These are phyloP conservation scores for Cyberlindnera subsufficiens DNA, from an alignment of 805 yeast genomes.

Conservation along the genomic window DNA sequence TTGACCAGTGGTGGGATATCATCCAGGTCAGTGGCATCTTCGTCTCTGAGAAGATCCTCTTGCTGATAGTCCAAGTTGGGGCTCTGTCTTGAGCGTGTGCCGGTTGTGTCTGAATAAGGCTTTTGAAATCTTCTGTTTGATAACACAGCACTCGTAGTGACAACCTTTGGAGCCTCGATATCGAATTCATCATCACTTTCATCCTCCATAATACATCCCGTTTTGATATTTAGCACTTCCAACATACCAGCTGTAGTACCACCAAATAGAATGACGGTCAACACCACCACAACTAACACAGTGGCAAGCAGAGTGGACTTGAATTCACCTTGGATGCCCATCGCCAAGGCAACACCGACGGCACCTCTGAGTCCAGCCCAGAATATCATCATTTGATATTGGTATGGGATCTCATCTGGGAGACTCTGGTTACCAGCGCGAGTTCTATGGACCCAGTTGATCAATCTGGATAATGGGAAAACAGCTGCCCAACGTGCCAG, in stretches of 20 bases:
- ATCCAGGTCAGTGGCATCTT: slow-evolving; percentile 17
- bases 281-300: slow-evolving; percentile 90
- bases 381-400: slow-evolving; percentile 96
- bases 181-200: slow-evolving; percentile 95
- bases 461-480: slow-evolving; percentile 81
- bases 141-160: slow-evolving; percentile 12
- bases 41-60: slow-evolving; percentile 21
- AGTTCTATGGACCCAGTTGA: slow-evolving; percentile 72
- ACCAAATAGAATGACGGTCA: slow-evolving; percentile 94
- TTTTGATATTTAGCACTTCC: slow-evolving; percentile 86
- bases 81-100: slow-evolving; percentile 14
- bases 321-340: slow-evolving; percentile 94
- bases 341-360: slow-evolving; percentile 97
- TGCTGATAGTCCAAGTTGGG: slow-evolving; percentile 16
- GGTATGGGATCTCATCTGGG: slow-evolving; percentile 89
- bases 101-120: slow-evolving; percentile 25
- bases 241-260: slow-evolving; percentile 99
- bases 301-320: slow-evolving; percentile 88
- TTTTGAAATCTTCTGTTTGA: slow-evolving; percentile 14
- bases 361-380: slow-evolving; percentile 99
- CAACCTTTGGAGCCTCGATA: slow-evolving; percentile 58
- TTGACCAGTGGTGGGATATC: slow-evolving; percentile 21
- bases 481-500: slow-evolving; percentile 96
- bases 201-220: slow-evolving; percentile 81
- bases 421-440: slow-evolving; percentile 44